These are phyloP conservation scores for Smittium mucronatum DNA, from an alignment of 371 early-diverging fungal genomes.

Conservation along the genomic window DNA sequence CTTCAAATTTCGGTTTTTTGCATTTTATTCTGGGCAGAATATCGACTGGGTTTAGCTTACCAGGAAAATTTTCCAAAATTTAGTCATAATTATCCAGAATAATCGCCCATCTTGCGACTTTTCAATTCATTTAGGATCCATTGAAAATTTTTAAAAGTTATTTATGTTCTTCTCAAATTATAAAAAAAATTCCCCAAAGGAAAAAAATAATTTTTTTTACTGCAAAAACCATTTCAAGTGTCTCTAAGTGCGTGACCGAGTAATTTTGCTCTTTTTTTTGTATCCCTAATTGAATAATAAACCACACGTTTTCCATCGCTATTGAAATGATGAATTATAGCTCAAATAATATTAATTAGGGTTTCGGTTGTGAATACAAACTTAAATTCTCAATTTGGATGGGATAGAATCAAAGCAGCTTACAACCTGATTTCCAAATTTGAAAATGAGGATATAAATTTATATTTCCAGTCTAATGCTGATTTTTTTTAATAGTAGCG, in stretches of 20 bases:
- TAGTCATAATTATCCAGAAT: background rate
- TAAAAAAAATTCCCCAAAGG: slow-evolving; percentile 19
- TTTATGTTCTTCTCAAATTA: slow-evolving; percentile 7
- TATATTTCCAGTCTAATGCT: background rate
- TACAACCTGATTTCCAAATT: slow-evolving; percentile 7
- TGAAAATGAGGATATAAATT: slow-evolving; percentile 3
- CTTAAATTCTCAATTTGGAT: slow-evolving; percentile 20
- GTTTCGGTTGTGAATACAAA: slow-evolving; percentile 34
- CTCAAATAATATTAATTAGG: slow-evolving; percentile 30
- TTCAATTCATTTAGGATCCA: background rate
- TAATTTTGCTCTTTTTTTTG: slow-evolving; percentile 9
- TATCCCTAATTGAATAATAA: slow-evolving; percentile 8
- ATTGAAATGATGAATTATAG: slow-evolving; percentile 18
- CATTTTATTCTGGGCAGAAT: background rate
- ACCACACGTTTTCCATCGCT: background rate
- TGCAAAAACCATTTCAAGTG: slow-evolving; percentile 22
- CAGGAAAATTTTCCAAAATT: background rate
- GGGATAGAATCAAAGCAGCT: slow-evolving; percentile 10
- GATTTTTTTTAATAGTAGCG: slow-evolving; percentile 16
- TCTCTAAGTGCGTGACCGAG: slow-evolving; percentile 36
- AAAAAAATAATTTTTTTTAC: slow-evolving; percentile 24
- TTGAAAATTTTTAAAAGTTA: slow-evolving; percentile 5
- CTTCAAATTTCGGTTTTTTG: background rate
- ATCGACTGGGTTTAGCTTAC: background rate
- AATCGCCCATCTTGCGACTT: slow-evolving; percentile 1